These are phyloP conservation scores for Climacium dendroides DNA, from an alignment of 225 moss, liverwort and hornwort genomes.

Conservation along the genomic window DNA sequence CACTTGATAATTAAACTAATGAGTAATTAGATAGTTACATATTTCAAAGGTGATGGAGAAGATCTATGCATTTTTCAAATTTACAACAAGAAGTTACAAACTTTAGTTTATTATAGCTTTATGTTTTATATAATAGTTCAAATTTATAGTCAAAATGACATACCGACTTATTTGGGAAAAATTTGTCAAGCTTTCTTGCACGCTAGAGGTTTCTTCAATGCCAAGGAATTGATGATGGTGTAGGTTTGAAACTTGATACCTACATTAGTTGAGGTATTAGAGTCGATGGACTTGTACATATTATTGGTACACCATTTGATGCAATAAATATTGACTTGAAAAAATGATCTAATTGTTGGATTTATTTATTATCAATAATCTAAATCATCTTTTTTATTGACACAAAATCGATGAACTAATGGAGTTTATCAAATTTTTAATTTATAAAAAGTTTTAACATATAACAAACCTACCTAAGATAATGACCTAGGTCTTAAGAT, in stretches of 20 bases:
- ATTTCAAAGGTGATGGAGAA: neutral
- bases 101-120: fast-evolving
- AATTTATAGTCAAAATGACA: neutral
- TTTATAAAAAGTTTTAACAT: neutral
- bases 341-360: neutral
- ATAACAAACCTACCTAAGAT: neutral
- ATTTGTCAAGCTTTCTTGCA: neutral
- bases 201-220: too few species aligned
- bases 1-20: neutral
- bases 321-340: neutral
- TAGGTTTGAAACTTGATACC: neutral
- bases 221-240: neutral
- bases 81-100: neutral
- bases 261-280: neutral
- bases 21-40: neutral
- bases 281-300: fast-evolving
- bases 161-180: neutral
- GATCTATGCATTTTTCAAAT: neutral
- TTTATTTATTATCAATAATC: neutral
- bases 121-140: neutral
- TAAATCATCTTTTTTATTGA: neutral
- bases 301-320: fast-evolving
- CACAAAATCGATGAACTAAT: neutral
- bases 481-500: neutral
- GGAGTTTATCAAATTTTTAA: neutral